Conservation (phyloP, 768 basidiomycete genomes). For the Erythrobasidium yunnanense region DNA sequence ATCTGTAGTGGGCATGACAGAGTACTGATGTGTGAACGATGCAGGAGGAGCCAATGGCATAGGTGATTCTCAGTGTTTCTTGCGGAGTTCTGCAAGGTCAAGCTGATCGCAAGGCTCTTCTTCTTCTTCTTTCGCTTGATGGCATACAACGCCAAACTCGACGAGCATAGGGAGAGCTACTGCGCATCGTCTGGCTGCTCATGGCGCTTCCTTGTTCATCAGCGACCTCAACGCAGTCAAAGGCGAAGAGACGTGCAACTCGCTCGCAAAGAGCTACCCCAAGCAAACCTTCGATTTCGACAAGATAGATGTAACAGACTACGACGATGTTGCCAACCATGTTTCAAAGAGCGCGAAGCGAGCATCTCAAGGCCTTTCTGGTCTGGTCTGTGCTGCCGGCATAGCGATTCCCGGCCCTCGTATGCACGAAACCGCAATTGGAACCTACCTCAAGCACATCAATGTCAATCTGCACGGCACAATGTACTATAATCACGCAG, state of each 20-base stretch:
- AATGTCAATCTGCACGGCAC: constrained; percentile 1
- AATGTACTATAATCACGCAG: not conserved
- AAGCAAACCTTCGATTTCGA: not conserved
- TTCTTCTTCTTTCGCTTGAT: too few species aligned
- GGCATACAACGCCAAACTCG: too few species aligned
- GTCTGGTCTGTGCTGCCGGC: not conserved
- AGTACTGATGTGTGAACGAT: too few species aligned
- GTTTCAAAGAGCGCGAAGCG: not conserved
- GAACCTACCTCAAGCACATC: not conserved
- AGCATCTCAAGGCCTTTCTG: not conserved
- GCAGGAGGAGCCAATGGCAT: constrained; percentile 8
- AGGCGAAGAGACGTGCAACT: not conserved
- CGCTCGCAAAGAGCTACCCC: not conserved
- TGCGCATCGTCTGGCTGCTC: not conserved
- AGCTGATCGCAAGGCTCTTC: not conserved
- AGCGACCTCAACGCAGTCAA: not conserved
- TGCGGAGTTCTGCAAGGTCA: not conserved
- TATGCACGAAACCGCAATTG: not conserved
- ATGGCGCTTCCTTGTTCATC: constrained; percentile 1
- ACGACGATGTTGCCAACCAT: not conserved
- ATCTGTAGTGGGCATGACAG: too few species aligned
- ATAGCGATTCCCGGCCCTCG: not conserved
- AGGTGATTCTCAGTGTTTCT: not conserved
- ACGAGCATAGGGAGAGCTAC: not conserved
- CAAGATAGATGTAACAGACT: not conserved